Base-by-base conservation (phyloP, 345 rosid species). In the Aquilaria malaccensis region DNA sequence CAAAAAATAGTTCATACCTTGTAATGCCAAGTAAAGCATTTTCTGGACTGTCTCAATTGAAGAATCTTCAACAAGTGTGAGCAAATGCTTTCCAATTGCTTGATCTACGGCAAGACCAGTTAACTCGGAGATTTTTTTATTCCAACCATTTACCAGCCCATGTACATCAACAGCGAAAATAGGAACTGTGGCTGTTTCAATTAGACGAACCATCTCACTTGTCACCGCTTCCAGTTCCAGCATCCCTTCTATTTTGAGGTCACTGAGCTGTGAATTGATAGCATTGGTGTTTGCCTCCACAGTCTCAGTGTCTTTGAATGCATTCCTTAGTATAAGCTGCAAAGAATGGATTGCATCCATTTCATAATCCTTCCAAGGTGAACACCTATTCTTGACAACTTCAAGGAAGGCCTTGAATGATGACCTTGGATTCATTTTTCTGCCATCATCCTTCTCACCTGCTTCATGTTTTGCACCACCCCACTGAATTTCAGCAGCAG, bases 261-360 rank as follows among this genome's bases (percentile, higher is more conserved):
- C 96, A 74, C 74, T 71, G 6, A 89, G 88, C 76, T 79, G 82
- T 1, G 89, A 71, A 67, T 82, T 77, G 52, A 92, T 79, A 70
- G 76, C 53, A 55, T 57, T 79, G 62, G 83, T 51, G 59, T 77
- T 81, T 30, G 59, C 45, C 66, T 87, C 86, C 60, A 69, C 45
- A 11, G 74, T 47, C 51, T 78, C 91, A 41, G 58, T 41, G 45
- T 85, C 98, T 70, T 82, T 89, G 63, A 77, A 78, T 29, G 97
- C 81, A 53, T 89, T 93, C 70, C 97, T 84, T 76, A 93, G 68
- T 55, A 93, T 93, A 62, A 89, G 88, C 81, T 93, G 98, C 83
- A 93, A 70, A 57, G 98, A 93, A 73, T 93, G 98, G 59, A 93
- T 93, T 37, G 97, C 96, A 70, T 93, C 97, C 97, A 87, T 89